phyloP scores from a whole-genome alignment of 163 green algal genomes.

The Chloromonas sp. region DNA sequence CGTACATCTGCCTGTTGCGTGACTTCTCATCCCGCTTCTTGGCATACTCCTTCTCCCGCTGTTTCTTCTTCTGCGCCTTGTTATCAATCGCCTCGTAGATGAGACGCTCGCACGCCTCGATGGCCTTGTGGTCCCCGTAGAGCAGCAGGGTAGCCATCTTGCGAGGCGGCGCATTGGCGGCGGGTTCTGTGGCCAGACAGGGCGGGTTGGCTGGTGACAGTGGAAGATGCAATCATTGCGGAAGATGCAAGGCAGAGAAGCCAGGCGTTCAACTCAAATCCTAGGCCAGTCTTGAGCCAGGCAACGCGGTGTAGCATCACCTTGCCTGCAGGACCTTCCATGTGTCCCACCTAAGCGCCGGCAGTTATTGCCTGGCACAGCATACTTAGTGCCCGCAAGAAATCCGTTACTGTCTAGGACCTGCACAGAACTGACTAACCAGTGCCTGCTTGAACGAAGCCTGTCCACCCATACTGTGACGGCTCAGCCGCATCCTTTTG shows the following conservation, averaged over 20 bases:
- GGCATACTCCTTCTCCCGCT: conserved; percentile 83
- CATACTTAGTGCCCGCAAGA: too few species aligned
- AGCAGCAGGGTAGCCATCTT: conserved; percentile 70
- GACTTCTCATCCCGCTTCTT: conserved; percentile 70
- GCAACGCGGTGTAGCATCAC: background rate
- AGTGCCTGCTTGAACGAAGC: too few species aligned
- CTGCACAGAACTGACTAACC: too few species aligned
- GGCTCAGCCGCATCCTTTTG: background rate
- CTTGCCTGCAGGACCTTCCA: too few species aligned
- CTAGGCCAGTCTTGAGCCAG: background rate
- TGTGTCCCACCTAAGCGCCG: too few species aligned
- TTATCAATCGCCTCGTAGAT: conserved; percentile 80
- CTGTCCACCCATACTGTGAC: too few species aligned
- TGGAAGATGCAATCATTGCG: background rate
- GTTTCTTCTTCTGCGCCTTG: conserved; percentile 84
- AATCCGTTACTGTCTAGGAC: too few species aligned
- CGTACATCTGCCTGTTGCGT: conserved; percentile 71
- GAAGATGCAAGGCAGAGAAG: background rate
- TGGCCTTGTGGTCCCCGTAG: conserved; percentile 63
- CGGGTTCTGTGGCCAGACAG: background rate
- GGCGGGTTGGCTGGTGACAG: background rate
- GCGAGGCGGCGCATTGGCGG: background rate
- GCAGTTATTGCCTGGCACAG: too few species aligned
- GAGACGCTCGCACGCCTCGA: conserved; percentile 61
- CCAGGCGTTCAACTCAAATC: background rate